Evolutionary conservation across 257 asterid genomes (phyloP).

Genomic region (Gardenia jasminoides): DNA sequence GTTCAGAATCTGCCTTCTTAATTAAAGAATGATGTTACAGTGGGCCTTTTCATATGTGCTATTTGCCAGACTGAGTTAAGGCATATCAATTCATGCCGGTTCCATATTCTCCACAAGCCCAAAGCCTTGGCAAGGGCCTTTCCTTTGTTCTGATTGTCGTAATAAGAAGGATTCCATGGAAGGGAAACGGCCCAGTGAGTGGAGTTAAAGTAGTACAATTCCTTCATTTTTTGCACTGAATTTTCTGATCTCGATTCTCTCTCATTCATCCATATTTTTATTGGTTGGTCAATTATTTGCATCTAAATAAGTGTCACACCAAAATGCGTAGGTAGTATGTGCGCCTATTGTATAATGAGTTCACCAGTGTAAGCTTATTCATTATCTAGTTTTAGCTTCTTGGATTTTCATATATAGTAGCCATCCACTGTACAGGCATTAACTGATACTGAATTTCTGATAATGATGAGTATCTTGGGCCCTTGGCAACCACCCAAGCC

Average conservation of each 20-base stretch:
- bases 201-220: conserved; percentile 37
- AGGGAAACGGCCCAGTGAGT: conserved; percentile 59
- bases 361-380: too few relatives aligned
- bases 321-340: too few relatives aligned
- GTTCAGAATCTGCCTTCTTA: too few relatives aligned
- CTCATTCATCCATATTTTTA: background rate
- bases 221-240: background rate
- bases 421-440: too few relatives aligned
- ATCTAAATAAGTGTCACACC: background rate
- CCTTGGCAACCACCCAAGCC: too few relatives aligned
- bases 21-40: too few relatives aligned
- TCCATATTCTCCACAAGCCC: conserved; percentile 66
- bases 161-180: conserved; percentile 87
- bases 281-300: conserved; percentile 1
- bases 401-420: too few relatives aligned
- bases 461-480: too few relatives aligned
- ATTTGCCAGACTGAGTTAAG: conserved; percentile 62
- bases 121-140: conserved; percentile 90
- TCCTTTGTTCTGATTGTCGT: conserved; percentile 67
- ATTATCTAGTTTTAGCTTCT: too few relatives aligned
- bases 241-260: conserved; percentile 13
- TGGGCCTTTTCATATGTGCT: conserved; percentile 61
- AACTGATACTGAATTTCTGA: too few relatives aligned
- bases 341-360: too few relatives aligned
- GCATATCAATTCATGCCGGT: conserved; percentile 77